A percentile compares a stretch with the other conserved stretches of the same genome.
Conservation (phyloP, 208 protist genomes). For the Trypanosoma boissoni region DNA sequence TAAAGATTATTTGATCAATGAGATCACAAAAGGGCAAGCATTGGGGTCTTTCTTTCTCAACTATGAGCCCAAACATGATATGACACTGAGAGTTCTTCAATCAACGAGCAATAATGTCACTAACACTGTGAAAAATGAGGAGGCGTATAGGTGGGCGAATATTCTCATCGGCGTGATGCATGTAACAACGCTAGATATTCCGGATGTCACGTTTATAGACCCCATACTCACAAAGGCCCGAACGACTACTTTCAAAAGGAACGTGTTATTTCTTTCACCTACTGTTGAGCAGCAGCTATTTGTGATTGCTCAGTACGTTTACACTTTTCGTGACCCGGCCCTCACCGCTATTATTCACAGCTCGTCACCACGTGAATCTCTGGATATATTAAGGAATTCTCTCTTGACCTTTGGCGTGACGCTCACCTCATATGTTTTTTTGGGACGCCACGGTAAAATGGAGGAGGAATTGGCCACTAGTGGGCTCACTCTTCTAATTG, state of each 20-base stretch:
- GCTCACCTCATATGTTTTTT: neutral
- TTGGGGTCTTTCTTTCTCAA: neutral
- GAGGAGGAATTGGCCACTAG: neutral
- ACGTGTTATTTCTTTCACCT: neutral
- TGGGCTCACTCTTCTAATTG: no score
- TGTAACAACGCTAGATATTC: neutral
- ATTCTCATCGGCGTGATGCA: neutral
- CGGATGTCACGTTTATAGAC: conserved; percentile 3
- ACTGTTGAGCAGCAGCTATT: conserved; percentile 14
- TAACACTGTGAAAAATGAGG: neutral
- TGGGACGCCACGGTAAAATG: neutral
- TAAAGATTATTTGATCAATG: neutral
- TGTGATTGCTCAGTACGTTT: neutral
- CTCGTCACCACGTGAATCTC: neutral
- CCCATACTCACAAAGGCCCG: neutral
- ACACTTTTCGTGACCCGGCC: neutral
- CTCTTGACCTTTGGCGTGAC: conserved; percentile 8
- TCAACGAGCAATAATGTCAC: neutral
- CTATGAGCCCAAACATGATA: neutral
- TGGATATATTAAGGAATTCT: neutral
- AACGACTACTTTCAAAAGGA: neutral
- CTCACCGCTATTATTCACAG: neutral
- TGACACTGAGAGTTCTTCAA: neutral
- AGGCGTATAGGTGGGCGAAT: neutral
- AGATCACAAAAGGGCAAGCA: neutral